Percentiles rank a stretch among this genome's conserved stretches.
These are phyloP conservation scores for Karstenula rhodostoma DNA, from an alignment of 2,329 filamentous ascomycete genomes.

Conservation along the genomic window DNA sequence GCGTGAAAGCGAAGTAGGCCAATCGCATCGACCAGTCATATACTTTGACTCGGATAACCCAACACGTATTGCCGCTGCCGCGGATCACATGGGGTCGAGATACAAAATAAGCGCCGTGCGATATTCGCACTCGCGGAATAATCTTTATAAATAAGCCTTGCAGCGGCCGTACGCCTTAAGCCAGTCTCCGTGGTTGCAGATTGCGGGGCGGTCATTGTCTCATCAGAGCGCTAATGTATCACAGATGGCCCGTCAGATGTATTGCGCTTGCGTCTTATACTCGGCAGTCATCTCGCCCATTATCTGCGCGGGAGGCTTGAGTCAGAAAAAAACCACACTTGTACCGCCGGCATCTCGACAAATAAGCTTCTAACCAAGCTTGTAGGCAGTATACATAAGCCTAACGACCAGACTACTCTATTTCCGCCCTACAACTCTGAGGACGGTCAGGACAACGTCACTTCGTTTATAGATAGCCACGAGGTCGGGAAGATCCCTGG, in stretches of 20 bases:
- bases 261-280: constrained; percentile 68
- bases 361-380: constrained; percentile 89
- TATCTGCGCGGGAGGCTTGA: constrained; percentile 78
- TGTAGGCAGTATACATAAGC: constrained; percentile 84
- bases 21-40: neutral
- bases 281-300: constrained; percentile 83
- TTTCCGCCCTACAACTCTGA: constrained; percentile 66
- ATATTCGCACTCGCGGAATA: neutral
- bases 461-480: constrained; percentile 76
- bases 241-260: constrained; percentile 37
- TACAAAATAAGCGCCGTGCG: constrained; percentile 7
- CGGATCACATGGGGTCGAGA: constrained; percentile 8
- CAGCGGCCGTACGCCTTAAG: constrained; percentile 7
- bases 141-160: neutral
- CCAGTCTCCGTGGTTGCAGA: constrained; percentile 13
- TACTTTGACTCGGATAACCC: neutral
- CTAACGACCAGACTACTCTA: constrained; percentile 84
- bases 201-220: neutral
- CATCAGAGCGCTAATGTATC: constrained; percentile 24
- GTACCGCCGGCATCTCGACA: constrained; percentile 85
- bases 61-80: neutral
- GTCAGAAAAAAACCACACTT: constrained; percentile 80
- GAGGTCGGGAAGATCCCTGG: constrained; percentile 84
- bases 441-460: constrained; percentile 58
- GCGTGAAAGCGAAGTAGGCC: neutral